Percentiles rank a stretch among this genome's conserved stretches.
Conservation (phyloP, 169 alveolate species). For the Miamiensis avidus region DNA sequence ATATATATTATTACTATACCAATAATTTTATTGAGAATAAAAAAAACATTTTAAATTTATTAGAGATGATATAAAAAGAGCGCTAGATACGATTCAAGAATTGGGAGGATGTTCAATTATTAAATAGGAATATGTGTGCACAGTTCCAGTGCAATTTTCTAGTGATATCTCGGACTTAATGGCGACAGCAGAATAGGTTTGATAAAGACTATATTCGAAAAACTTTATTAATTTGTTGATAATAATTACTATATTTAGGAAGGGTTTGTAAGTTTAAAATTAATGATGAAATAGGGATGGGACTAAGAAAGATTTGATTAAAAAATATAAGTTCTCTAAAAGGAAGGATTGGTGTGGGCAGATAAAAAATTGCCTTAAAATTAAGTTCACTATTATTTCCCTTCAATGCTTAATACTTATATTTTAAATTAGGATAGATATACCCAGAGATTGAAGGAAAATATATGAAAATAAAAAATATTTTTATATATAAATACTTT, state of each 20-base stretch:
- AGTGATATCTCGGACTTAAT: conserved; percentile 17
- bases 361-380: conserved; percentile 34
- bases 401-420: conserved; percentile 32
- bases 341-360: conserved; percentile 51
- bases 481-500: too few relatives aligned
- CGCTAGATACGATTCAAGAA: conserved; percentile 23
- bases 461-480: too few relatives aligned
- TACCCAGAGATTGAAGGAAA: too few relatives aligned
- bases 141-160: conserved; percentile 31
- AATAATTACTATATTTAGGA: neutral
- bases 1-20: neutral
- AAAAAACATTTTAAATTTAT: neutral
- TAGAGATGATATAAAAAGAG: conserved; percentile 36
- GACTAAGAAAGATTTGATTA: conserved; percentile 29
- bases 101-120: conserved; percentile 38
- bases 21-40: neutral
- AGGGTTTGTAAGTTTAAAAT: conserved; percentile 32
- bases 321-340: conserved; percentile 27
- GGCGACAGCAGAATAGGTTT: conserved; percentile 39
- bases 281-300: conserved; percentile 28
- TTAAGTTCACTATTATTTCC: conserved; percentile 32
- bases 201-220: neutral
- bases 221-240: neutral
- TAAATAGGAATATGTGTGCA: conserved; percentile 38
- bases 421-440: too few relatives aligned